Base-by-base conservation (phyloP, 1,284 basidiomycete genomes). In the Trichosporon asahii region DNA sequence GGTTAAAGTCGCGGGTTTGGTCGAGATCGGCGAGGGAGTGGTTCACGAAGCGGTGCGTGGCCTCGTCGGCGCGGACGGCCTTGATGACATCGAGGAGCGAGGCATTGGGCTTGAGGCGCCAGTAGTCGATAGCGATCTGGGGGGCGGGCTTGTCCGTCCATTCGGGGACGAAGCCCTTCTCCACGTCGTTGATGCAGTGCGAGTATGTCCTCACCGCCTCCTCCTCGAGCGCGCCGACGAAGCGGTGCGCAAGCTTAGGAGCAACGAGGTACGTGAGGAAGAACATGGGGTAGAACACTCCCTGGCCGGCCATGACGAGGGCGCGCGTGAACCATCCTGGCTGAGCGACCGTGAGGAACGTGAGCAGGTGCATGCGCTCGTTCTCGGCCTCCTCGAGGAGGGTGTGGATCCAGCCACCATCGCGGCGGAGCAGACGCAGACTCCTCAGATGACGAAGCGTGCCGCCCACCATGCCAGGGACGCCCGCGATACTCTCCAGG, bases 151-250 rank as follows among this genome's bases (percentile, higher is more conserved):
- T 84, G 55, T 81, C 76, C 29, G 80, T 77, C 95, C 95, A 98
- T 82, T 92, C 91, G 0, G 95, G 94, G 66, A 98, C 86, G 60
- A 88, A 88, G 15, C 94, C 94, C n/a, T 86, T 86, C 79, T 95
- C 90, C 25, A 98, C 86, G 72, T 98, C 94, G 64, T 88, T 79
- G 73, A 97, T 94, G 79, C 91, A 90, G 74, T 88, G 88, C 6
- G 94, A 92, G 82, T 93, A 96, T 25, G 95, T 97, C 61, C 90
- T 73, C 5, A 96, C 93, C 3, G 95, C 95, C 83, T 98, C 95
- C 85, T 98, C 95, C 79, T 98, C 96, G 9, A 99, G 86, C 78
- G 93, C 86, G n/a, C 88, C 96, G 61, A 98, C 95, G 80, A 98
- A 98, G 35, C 96, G 91, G 83, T 98, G 96, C 73, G 92, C 94